Conservation (phyloP, 1,284 basidiomycete species). For the Fistulina hepatica region DNA sequence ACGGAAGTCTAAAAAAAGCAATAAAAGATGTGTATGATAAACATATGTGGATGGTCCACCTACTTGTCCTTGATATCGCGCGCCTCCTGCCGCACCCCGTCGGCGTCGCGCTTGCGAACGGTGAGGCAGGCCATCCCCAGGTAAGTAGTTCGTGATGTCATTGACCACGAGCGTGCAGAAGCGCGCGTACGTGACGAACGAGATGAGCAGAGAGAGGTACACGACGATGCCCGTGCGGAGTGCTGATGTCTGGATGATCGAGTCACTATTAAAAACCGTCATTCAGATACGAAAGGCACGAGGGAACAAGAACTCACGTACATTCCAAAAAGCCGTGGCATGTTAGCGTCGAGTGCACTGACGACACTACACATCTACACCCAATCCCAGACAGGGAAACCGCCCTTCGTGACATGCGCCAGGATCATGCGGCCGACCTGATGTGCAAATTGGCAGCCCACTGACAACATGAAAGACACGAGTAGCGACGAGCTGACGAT, state of each 20-base stretch:
- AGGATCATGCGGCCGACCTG: slow-evolving; percentile 89
- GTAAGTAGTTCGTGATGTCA: slow-evolving; percentile 81
- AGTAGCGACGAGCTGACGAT: slow-evolving; percentile 61
- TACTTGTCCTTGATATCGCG: neutral
- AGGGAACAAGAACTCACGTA: slow-evolving; percentile 28
- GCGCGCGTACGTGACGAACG: slow-evolving; percentile 63
- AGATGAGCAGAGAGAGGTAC: slow-evolving; percentile 54
- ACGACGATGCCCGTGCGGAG: slow-evolving; percentile 56
- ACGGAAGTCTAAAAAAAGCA: too few species aligned
- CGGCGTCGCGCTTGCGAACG: slow-evolving; percentile 68
- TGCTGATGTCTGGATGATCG: slow-evolving; percentile 59
- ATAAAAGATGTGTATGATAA: too few species aligned
- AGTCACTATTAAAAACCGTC: slow-evolving; percentile 31
- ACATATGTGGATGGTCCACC: too few species aligned
- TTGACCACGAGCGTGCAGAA: slow-evolving; percentile 76
- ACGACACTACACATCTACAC: slow-evolving; percentile 78
- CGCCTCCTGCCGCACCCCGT: slow-evolving; percentile 49
- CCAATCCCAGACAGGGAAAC: slow-evolving; percentile 77
- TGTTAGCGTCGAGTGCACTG: slow-evolving; percentile 76
- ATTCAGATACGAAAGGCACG: slow-evolving; percentile 3
- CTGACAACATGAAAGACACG: slow-evolving; percentile 81
- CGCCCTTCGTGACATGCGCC: slow-evolving; percentile 70
- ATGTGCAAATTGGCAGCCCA: slow-evolving; percentile 82
- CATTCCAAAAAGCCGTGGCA: slow-evolving; percentile 57
- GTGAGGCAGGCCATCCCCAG: slow-evolving; percentile 88